Base-by-base conservation (phyloP, 1,284 basidiomycete species). In the Apiotrichum gamsii region DNA sequence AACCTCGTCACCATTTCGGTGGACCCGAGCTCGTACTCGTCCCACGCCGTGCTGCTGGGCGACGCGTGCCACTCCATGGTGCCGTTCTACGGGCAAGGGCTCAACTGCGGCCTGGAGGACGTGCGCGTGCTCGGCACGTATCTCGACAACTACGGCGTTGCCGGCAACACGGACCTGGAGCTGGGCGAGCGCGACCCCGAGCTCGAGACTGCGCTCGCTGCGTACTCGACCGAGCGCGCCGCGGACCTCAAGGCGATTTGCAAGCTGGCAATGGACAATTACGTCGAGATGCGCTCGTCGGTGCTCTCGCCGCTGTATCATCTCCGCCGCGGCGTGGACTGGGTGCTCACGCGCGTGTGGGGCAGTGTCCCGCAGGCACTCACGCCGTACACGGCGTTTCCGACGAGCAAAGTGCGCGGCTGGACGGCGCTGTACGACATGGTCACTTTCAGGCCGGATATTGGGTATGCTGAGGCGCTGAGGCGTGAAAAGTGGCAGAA, bases 61-160 rank as follows among this genome's bases (percentile, higher is more conserved):
- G 94, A 98, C 72, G 84, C 94, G 29, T 89, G 91, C 6, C 94
- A 98, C 73, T 86, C 88, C 34, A 96, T 96, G 90, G 88, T 93
- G 20, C 71, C 71, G 59, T 98, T 98, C 75, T 98, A 94, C 71
- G 94, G 91, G 19, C 94, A 98, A 76, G 94, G 94, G 16, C 79
- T 98, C 58, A 98, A 98, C 68, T 96, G 93, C 66, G 94, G 94
- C 10, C 80, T 98, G 47, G 94, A 98, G 74, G 94, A 98, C 70
- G 91, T 98, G 51, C 82, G 94, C 53, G 82, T 97, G 39, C 78
- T 98, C 56, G 80, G 83, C 49, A 78, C 82, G 25, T 74, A 90
- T 47, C 77, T 97, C 57, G 80, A 82, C 49, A 77, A 81, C 50
- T 81, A 84, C 64, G 76, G 76, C 16, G 83, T 90, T 49, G 72